Percentiles rank a stretch among this genome's conserved stretches.
phyloP scores from a whole-genome alignment of 208 protist species.

The Angomonas ambiguus region DNA sequence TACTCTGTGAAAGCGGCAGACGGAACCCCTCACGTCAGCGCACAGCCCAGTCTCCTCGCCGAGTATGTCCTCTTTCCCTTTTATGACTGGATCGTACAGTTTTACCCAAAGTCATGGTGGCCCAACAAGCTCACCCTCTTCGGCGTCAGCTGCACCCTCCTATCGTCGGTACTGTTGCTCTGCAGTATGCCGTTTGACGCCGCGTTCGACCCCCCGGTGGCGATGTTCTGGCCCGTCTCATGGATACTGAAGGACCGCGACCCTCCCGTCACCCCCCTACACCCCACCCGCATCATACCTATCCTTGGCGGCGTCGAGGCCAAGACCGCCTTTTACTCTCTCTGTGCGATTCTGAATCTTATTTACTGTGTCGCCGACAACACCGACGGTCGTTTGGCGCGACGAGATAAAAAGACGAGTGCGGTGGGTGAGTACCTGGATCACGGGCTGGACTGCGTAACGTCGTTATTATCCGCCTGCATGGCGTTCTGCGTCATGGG shows the following conservation, averaged over 20 bases:
- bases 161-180: slow-evolving; percentile 74
- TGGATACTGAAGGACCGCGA: slow-evolving; percentile 18
- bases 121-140: slow-evolving; percentile 82
- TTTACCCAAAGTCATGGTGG: slow-evolving; percentile 55
- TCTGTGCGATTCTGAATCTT: slow-evolving; percentile 72
- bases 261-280: slow-evolving; percentile 30
- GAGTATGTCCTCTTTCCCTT: slow-evolving; percentile 79
- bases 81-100: slow-evolving; percentile 67
- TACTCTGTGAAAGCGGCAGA: slow-evolving; percentile 33
- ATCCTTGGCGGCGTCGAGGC: slow-evolving; percentile 32
- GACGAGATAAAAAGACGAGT: slow-evolving; percentile 68
- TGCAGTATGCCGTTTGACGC: slow-evolving; percentile 51
- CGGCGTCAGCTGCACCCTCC: slow-evolving; percentile 64
- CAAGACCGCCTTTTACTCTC: slow-evolving; percentile 33
- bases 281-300: slow-evolving; percentile 33
- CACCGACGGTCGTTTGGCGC: slow-evolving; percentile 85
- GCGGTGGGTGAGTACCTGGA: slow-evolving; percentile 89
- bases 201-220: slow-evolving; percentile 48
- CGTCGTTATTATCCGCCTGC: slow-evolving; percentile 74
- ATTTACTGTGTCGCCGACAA: slow-evolving; percentile 89
- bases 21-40: slow-evolving; percentile 24
- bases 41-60: slow-evolving; percentile 59
- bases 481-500: slow-evolving; percentile 55
- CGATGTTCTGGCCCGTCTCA: slow-evolving; percentile 40
- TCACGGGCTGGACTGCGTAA: slow-evolving; percentile 89